Base-by-base conservation (phyloP, 2,329 filamentous ascomycete genomes). In the Paecilomyces niveus region DNA sequence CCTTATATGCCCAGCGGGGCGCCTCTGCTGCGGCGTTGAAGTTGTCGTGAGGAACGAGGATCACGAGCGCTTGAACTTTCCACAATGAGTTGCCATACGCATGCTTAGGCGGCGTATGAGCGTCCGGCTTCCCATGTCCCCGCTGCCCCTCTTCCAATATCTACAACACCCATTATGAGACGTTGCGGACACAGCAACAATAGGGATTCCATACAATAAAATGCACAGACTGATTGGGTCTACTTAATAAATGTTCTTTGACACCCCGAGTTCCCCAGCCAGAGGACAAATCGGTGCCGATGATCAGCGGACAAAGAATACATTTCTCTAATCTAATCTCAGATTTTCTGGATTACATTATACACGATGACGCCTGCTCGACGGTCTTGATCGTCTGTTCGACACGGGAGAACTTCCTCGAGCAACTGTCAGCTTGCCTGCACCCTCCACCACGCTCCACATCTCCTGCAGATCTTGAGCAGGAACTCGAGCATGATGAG, bases 301-400 rank as follows among this genome's bases (percentile, higher is more conserved):
- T 59, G 50, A n/a, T n/a, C 22, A 52, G 22, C 29, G 26, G 13
- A 24, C 66, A 63, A 52, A 65, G 59, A 45, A 65, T 75, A 62
- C 61, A 66, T 59, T 85, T 82, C 4, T 80, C 81, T 8, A 81
- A 87, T 65, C 78, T 66, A 51, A 66, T 80, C 26, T 71, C 76
- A 13, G 74, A 76, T 31, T 76, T 96, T 52, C 78, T 96, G 54
- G 77, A 82, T 56, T 82, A 86, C 68, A 74, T 93, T 56, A 74
- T 93, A 56, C 72, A 81, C 3, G 72, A 79, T 45, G 80, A 86
- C 59, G 64, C 71, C 3, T 72, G 83, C 57, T 83, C 84, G 2
- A 88, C 86, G 0, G 88, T 85, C 0, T 72, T 96, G 53, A 72
- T 96, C 59, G 76, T 96, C 61, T 92, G 90, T 72, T 85, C 82